phyloP scores from a whole-genome alignment of 202 grass and related monocot genomes.

The Carex sylvatica region DNA sequence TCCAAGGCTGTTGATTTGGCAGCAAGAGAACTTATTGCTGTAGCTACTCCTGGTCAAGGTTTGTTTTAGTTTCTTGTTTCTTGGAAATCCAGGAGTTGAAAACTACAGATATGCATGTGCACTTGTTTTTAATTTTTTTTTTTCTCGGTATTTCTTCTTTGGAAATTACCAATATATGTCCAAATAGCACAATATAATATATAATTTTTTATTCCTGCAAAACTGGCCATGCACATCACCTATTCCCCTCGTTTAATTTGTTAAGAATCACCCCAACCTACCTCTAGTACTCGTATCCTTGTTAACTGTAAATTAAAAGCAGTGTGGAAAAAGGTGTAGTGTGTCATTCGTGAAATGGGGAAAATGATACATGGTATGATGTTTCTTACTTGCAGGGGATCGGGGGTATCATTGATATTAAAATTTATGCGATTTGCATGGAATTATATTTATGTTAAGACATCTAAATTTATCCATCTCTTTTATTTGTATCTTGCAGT shows the following conservation, averaged over 20 bases:
- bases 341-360: background rate
- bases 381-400: background rate
- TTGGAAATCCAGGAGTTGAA: background rate
- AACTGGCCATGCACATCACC: background rate
- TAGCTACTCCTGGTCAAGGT: constrained; percentile 75
- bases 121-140: background rate
- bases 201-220: background rate
- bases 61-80: constrained; percentile 3
- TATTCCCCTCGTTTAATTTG: background rate
- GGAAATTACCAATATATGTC: background rate
- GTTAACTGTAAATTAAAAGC: background rate
- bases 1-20: constrained; percentile 59
- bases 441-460: background rate
- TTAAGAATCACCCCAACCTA: constrained; percentile 3
- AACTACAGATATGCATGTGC: background rate
- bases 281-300: background rate
- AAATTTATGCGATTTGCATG: background rate
- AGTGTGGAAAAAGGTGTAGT: background rate
- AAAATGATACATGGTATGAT: background rate
- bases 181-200: background rate
- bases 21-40: constrained; percentile 52
- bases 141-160: background rate
- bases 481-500: constrained; percentile 31
- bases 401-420: background rate
- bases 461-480: background rate